These are phyloP conservation scores for Mallotus japonicus DNA, from an alignment of 441 rosid species.

Conservation along the genomic window DNA sequence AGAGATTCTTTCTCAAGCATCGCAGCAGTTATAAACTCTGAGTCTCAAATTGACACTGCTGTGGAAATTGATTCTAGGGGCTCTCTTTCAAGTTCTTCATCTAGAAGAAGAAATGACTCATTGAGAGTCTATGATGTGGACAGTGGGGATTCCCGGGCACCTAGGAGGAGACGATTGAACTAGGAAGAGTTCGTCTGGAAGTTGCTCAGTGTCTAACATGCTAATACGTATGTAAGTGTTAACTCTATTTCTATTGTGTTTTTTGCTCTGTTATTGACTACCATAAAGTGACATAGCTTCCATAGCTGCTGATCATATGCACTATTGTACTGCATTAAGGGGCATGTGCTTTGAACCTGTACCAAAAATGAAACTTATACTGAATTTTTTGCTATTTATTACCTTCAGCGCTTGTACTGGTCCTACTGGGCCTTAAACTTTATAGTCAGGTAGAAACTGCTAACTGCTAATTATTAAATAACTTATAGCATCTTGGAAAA, in stretches of 20 bases:
- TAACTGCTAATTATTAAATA: not conserved
- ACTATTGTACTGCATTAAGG: conserved; percentile 16
- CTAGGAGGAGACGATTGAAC: conserved; percentile 66
- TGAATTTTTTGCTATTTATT: conserved; percentile 1
- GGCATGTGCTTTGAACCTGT: conserved; percentile 6
- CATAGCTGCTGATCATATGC: conserved; percentile 5
- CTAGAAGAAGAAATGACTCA: conserved; percentile 66
- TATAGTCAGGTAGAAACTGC: not conserved
- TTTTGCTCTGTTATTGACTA: conserved; percentile 11
- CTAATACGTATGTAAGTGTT: conserved; percentile 21
- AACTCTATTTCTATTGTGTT: conserved; percentile 21
- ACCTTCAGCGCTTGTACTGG: not conserved
- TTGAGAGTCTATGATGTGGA: conserved; percentile 71
- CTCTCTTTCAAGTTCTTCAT: conserved; percentile 75
- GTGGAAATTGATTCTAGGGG: conserved; percentile 78
- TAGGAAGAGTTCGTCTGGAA: conserved; percentile 25
- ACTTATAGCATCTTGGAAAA: not conserved
- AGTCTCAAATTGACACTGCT: conserved; percentile 73
- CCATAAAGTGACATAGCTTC: conserved; percentile 22
- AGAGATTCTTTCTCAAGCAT: conserved; percentile 84
- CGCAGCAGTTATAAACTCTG: conserved; percentile 78
- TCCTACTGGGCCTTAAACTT: conserved; percentile 20
- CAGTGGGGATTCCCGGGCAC: conserved; percentile 77
- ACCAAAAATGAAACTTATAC: conserved; percentile 20
- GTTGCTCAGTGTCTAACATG: conserved; percentile 9